Conservation (phyloP, 164 flowering plant genomes). For the Aristolochia fimbriata region DNA sequence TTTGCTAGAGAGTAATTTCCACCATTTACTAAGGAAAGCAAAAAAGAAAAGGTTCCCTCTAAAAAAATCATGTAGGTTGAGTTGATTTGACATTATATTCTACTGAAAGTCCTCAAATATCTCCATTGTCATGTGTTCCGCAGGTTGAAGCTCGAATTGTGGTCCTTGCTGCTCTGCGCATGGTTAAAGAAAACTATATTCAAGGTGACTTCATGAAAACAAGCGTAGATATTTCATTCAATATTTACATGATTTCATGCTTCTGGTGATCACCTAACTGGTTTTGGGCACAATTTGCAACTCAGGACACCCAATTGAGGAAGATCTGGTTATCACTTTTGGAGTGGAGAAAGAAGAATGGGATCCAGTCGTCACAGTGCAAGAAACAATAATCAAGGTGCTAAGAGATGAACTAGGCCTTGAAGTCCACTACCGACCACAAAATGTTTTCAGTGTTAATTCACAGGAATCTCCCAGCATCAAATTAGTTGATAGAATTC, state of each 20-base stretch:
- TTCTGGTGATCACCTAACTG: neutral
- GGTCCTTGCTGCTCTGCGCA: conserved; percentile 75
- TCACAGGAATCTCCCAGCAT: no score
- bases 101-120: neutral
- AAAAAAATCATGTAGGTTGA: no score
- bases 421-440: conserved; percentile 32
- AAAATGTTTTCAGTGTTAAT: conserved; percentile 5
- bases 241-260: neutral
- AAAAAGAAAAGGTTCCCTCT: neutral
- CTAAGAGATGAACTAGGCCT: conserved; percentile 56
- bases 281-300: neutral
- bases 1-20: no score
- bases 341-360: conserved; percentile 23
- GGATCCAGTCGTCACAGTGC: conserved; percentile 23
- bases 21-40: neutral
- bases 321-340: conserved; percentile 54
- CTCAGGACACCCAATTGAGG: conserved; percentile 21
- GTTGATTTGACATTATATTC: neutral
- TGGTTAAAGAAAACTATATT: conserved; percentile 61
- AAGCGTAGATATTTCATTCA: neutral
- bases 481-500: conserved; percentile 4
- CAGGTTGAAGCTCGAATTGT: conserved; percentile 92
- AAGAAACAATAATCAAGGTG: conserved; percentile 43
- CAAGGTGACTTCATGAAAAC: conserved; percentile 27
- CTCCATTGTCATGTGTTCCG: conserved; percentile 2